These are phyloP conservation scores for Sugiyamaella novakii DNA, from an alignment of 1,139 yeast species.

Conservation along the genomic window DNA sequence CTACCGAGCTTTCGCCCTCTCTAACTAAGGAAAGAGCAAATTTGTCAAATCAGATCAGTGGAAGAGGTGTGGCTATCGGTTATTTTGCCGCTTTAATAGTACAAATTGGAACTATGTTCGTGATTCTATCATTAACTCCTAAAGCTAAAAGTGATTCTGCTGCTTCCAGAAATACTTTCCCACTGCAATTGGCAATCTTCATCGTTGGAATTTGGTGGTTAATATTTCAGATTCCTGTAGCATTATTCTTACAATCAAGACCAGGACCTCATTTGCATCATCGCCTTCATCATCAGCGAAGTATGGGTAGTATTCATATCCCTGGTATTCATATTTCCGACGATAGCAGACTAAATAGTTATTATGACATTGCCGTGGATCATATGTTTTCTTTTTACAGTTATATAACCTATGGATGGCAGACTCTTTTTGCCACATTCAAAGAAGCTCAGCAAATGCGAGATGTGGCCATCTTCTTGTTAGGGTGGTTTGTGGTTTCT, in stretches of 20 bases:
- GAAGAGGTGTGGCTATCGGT: conserved; percentile 67
- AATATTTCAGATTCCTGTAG: conserved; percentile 61
- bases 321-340: conserved; percentile 24
- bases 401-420: conserved; percentile 58
- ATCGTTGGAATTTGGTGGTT: conserved; percentile 75
- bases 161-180: conserved; percentile 35
- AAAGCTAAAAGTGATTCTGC: conserved; percentile 38
- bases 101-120: conserved; percentile 55
- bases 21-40: conserved; percentile 16
- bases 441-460: conserved; percentile 57
- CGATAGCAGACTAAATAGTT: conserved; percentile 21
- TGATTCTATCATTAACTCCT: conserved; percentile 43
- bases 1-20: conserved; percentile 1
- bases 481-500: conserved; percentile 70
- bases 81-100: conserved; percentile 64
- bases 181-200: conserved; percentile 58
- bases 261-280: conserved; percentile 43
- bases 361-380: conserved; percentile 9
- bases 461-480: conserved; percentile 60
- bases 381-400: conserved; percentile 1
- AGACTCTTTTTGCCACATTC: conserved; percentile 53
- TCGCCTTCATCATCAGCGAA: conserved; percentile 19
- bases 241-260: conserved; percentile 49
- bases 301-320: conserved; percentile 22
- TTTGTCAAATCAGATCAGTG: conserved; percentile 49